Base-by-base conservation (phyloP, 2,329 filamentous ascomycete genomes). In the Pseudocercospora macadamiae region DNA sequence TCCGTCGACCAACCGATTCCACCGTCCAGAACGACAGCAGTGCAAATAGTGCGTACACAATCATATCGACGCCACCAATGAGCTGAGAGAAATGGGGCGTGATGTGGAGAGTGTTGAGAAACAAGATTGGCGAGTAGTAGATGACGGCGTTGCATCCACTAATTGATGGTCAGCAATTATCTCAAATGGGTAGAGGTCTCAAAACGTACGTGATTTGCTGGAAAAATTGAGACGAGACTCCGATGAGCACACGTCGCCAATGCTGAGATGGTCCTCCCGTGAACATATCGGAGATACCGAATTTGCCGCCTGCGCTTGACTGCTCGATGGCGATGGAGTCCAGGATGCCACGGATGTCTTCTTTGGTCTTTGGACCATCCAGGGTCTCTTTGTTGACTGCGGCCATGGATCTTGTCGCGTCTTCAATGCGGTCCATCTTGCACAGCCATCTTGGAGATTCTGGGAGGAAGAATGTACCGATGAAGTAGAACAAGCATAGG, bases 1-100 rank as follows among this genome's bases (percentile, higher is more conserved):
- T 75, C n/a, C 75, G 68, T 26, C 75, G 73, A 9, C 75, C 87
- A 3, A 87, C 82, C 1, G 83, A 81, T 71, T 89, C 86, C 23
- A 88, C 84, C 48, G 84, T 76, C 49, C 49, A 52, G 49, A 52
- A 52, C 2, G 49, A 52, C 23, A 52, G 32, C 32, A 52, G 32
- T 3, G 49, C 49, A 26, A 52, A 52, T n/a, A 83, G 76, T 42
- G 79, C 68, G 66, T 83, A 83, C n/a, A 81, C 75, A 28, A 82
- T 76, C 80, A 82, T 82, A 70, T 82, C 82, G n/a, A 82, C 74
- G 49, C 75, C 75, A 19, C 75, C 75, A 2, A 77, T 69, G 7
- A 77, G 66, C 4, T 79, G 67, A 3, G 76, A 75, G 62, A 78
- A 68, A 19, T 77, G 74, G 23, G 73, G 68, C 14, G 62, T 52